A percentile compares a stretch with the other conserved stretches of the same genome.
These are phyloP conservation scores for Talaromyces piceae DNA, from an alignment of 2,329 filamentous ascomycete genomes.

Conservation along the genomic window DNA sequence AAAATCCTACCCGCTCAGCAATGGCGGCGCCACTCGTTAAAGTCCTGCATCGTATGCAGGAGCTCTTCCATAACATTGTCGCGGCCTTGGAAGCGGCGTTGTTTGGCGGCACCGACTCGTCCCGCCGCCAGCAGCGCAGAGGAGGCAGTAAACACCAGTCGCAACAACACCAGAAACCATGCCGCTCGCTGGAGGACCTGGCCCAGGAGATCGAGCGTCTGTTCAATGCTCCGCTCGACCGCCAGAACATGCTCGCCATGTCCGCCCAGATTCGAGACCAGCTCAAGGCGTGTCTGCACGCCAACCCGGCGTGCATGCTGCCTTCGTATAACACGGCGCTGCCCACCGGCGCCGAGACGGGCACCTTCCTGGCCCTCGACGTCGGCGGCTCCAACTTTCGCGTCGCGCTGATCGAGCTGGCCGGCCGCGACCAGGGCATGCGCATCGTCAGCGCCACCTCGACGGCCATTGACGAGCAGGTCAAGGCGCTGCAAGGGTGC, in stretches of 20 bases:
- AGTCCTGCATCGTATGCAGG: slow-evolving; percentile 34
- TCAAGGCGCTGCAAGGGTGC: slow-evolving; percentile 48
- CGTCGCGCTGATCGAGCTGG: slow-evolving; percentile 52
- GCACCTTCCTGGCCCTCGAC: slow-evolving; percentile 55
- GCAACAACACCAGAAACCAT: slow-evolving; percentile 31
- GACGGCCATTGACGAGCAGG: slow-evolving; percentile 49
- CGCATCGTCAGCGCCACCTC: slow-evolving; percentile 48
- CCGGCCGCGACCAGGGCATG: slow-evolving; percentile 44
- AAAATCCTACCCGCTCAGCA: no score
- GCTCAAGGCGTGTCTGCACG: slow-evolving; percentile 47
- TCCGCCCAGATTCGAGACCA: slow-evolving; percentile 42
- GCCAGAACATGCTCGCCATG: slow-evolving; percentile 35
- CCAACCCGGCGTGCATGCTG: slow-evolving; percentile 56
- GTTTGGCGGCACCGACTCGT: slow-evolving; percentile 20
- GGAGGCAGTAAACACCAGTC: slow-evolving; percentile 22
- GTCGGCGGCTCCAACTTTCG: slow-evolving; percentile 61
- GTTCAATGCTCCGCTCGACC: slow-evolving; percentile 29
- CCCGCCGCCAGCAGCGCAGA: slow-evolving; percentile 25
- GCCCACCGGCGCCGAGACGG: slow-evolving; percentile 52
- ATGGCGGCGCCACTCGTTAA: slow-evolving; percentile 32
- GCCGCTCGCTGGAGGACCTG: slow-evolving; percentile 32
- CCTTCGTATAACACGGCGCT: slow-evolving; percentile 58
- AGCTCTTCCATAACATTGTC: slow-evolving; percentile 34
- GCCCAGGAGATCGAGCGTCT: slow-evolving; percentile 32
- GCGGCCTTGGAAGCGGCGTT: slow-evolving; percentile 32